Percentiles rank a stretch among this genome's conserved stretches.
Conservation (phyloP, 1,284 basidiomycete species). For the Lignosus rhinocerotis region DNA sequence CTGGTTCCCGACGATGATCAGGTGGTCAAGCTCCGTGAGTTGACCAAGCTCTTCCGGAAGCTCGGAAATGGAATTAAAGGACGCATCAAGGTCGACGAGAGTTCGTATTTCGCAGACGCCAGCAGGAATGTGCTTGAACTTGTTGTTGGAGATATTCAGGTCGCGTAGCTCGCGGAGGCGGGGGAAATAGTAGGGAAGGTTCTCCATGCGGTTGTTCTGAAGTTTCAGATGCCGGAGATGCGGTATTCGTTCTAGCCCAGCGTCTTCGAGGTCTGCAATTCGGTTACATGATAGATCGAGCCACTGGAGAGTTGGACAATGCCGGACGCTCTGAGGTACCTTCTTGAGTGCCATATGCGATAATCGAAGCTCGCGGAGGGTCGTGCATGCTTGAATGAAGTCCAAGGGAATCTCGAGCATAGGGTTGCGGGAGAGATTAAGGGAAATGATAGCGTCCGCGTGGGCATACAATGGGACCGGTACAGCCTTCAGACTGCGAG, state of each 20-base stretch:
- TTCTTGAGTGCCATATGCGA: slow-evolving; percentile 96
- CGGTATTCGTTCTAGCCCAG: slow-evolving; percentile 77
- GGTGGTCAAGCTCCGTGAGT: slow-evolving; percentile 67
- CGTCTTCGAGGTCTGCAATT: slow-evolving; percentile 87
- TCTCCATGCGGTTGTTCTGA: slow-evolving; percentile 93
- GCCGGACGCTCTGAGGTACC: slow-evolving; percentile 83
- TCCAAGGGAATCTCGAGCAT: slow-evolving; percentile 96
- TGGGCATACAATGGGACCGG: slow-evolving; percentile 89
- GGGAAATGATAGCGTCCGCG: slow-evolving; percentile 83
- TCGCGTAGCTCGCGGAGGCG: slow-evolving; percentile 72
- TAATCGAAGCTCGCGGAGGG: slow-evolving; percentile 83
- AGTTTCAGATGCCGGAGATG: slow-evolving; percentile 76
- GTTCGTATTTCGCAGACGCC: slow-evolving; percentile 77
- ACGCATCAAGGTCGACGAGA: slow-evolving; percentile 88
- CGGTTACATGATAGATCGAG: slow-evolving; percentile 95
- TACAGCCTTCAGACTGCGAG: slow-evolving; percentile 84
- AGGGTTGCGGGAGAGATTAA: slow-evolving; percentile 93
- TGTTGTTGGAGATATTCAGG: slow-evolving; percentile 97
- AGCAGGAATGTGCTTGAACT: slow-evolving; percentile 80
- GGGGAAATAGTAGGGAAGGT: slow-evolving; percentile 85
- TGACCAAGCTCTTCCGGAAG: slow-evolving; percentile 83
- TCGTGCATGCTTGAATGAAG: slow-evolving; percentile 90
- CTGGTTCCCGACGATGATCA: slow-evolving; percentile 90
- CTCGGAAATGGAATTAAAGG: slow-evolving; percentile 88
- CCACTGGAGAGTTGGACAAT: slow-evolving; percentile 75